These are phyloP conservation scores for Porphyrellus cyaneotinctus DNA, from an alignment of 768 basidiomycete genomes.

Conservation along the genomic window DNA sequence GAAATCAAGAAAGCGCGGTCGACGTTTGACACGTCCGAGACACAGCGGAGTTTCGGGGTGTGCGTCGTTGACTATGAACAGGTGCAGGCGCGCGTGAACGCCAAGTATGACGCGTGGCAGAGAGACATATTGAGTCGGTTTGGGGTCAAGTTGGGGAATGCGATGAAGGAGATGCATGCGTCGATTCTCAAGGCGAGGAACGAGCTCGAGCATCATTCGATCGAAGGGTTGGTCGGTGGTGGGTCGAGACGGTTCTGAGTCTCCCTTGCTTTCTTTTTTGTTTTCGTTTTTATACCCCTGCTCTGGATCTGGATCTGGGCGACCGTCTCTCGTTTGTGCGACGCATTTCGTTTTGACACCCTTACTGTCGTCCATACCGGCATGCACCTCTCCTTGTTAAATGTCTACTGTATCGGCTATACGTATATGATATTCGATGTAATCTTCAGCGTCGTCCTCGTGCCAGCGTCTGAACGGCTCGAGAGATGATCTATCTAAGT, in stretches of 20 bases:
- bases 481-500: background rate
- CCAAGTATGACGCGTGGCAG: conserved; percentile 99
- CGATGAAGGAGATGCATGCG: conserved; percentile 98
- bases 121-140: conserved; percentile 89
- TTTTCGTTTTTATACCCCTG: conserved; percentile 10
- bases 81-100: conserved; percentile 95
- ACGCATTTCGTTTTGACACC: background rate
- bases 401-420: conserved; percentile 25
- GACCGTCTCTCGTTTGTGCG: background rate
- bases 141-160: conserved; percentile 86
- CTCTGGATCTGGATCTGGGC: conserved; percentile 16
- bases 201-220: conserved; percentile 93
- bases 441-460: conserved; percentile 5
- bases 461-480: too few species aligned
- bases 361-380: conserved; percentile 6
- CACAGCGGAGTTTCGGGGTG: conserved; percentile 86
- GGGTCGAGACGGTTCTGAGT: conserved; percentile 44
- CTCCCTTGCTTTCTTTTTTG: background rate
- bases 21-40: conserved; percentile 96
- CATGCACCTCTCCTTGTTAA: background rate
- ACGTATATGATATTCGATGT: conserved; percentile 28
- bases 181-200: conserved; percentile 89
- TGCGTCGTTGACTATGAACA: conserved; percentile 97
- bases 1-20: conserved; percentile 97
- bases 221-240: conserved; percentile 79